Evolutionary conservation across 2,329 filamentous ascomycete genomes (phyloP).

Genomic region (Berkeleyomyces rouxiae): DNA sequence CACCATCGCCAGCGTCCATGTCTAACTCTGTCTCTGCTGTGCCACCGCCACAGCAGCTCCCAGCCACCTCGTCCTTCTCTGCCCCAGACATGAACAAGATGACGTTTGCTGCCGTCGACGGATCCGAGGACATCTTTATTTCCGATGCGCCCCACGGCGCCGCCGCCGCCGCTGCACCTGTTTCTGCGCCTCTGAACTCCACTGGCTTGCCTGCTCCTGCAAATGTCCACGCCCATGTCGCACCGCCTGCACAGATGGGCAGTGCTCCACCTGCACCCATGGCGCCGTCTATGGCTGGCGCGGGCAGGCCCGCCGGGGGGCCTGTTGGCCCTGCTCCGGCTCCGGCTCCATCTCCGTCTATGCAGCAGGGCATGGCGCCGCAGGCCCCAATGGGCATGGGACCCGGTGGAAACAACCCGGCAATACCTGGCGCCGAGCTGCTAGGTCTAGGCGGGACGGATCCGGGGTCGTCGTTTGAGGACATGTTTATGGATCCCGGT

Average conservation of each 20-base stretch:
- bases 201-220: slow-evolving; percentile 14
- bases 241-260: slow-evolving; percentile 13
- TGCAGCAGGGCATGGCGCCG: slow-evolving; percentile 2
- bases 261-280: slow-evolving; percentile 13
- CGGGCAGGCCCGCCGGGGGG: slow-evolving; percentile 15
- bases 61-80: background rate
- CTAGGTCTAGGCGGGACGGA: slow-evolving; percentile 4
- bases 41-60: background rate
- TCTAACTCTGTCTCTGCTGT: slow-evolving; percentile 2
- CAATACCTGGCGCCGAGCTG: background rate
- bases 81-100: background rate
- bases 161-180: slow-evolving; percentile 13
- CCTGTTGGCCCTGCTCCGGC: no score
- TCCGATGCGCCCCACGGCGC: background rate
- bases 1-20: background rate
- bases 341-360: no score
- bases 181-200: slow-evolving; percentile 6
- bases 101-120: slow-evolving; percentile 9
- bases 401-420: background rate
- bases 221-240: slow-evolving; percentile 15
- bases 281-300: background rate
- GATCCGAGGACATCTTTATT: slow-evolving; percentile 7
- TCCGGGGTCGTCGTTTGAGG: slow-evolving; percentile 3
- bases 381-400: background rate
- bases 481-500: slow-evolving; percentile 9